Base-by-base conservation (phyloP, 2,329 filamentous ascomycete species). In the Aspergillus neoniger region DNA sequence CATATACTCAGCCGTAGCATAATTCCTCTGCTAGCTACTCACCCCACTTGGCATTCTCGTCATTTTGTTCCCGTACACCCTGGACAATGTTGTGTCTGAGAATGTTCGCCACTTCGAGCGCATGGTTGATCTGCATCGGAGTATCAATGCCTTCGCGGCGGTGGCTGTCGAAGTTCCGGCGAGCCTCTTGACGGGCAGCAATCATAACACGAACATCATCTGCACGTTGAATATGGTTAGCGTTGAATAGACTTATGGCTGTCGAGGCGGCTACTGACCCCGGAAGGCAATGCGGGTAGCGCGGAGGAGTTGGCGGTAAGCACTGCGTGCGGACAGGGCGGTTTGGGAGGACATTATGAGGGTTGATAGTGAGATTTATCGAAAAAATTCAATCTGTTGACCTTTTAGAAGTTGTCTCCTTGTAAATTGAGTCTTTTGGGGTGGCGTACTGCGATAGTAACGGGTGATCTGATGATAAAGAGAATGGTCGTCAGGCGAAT, bases 21-120 rank as follows among this genome's bases (percentile, higher is more conserved):
- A 32, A 23, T 38, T 14, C 12, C 4, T 36, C 10, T 36, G 32
- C 12, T 36, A 14, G 12, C 28, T 8, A 69, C 73, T 54, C 69
- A 74, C 74, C 72, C 77, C 73, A 76, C 68, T 74, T 71, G 5
- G 69, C 68, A 62, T 70, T 58, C 54, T 78, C 74, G 19, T 72
- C 61, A 9, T 66, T 70, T 3, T 68, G 65, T 15, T 72, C 69
- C 52, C 81, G 59, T 67, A 84, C 80, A 6, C 94, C 95, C 75
- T 99, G 95, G 3, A 99, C 93, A 3, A 99, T 82, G 70, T 98
- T 98, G 73, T 91, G 83, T 66, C 86, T 82, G 63, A 99, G 74
- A 59, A 98, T 88, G 64, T 84, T 83, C 2, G 94, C 91, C 3
- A 98, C 88, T 43, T 95, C 91, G 63, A 93, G 82, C 8, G 93